Base-by-base conservation (phyloP, 1,284 basidiomycete species). In the Malassezia furfur region DNA sequence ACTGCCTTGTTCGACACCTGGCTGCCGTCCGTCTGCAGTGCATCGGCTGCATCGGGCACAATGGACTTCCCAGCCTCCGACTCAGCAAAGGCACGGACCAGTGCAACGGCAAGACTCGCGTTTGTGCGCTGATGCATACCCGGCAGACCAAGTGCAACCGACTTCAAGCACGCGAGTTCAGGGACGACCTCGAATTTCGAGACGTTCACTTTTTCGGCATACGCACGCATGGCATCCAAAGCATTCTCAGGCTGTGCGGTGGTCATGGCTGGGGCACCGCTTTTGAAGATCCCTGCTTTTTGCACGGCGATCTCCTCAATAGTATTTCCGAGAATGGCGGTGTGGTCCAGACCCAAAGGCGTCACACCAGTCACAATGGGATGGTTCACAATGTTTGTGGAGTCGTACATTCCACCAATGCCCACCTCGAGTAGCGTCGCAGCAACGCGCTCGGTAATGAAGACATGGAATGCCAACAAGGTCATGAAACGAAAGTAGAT, bases 341-440 rank as follows among this genome's bases (percentile, higher is more conserved):
- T 84, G 76, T 99, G 94, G 70, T 98, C 94, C 57, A 98, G 81
- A 0, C 94, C 94, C 6, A 98, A 80, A 10, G 90, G 82, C 7
- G 90, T 87, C 38, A 98, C 81, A 7, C 91, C 94, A 0, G 91
- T 88, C 5, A 87, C 87, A 19, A 91, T 74, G 0, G 94, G 94
- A 59, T 81, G 82, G 0, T 89, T 90, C 0, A 98, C 89, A 59
- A 96, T 84, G 70, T 99, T 99, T 30, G 94, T 99, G 67, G 89
- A 90, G 74, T 99, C 94, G 71, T 88, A 91, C 22, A 83, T 81
- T 19, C 94, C 94, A 15, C 94, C 94, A 19, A 99, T 87, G 14
- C 94, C 94, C 35, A 98, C 94, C 80, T 99, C 94, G 31, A 99
- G 81, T 41, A 99, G 83, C 0, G 91, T 91, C 4, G 89, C 91